Percentiles rank a stretch among this genome's conserved stretches.
Evolutionary conservation across 768 basidiomycete genomes (phyloP).

Genomic region (Solioccasus polychromus): DNA sequence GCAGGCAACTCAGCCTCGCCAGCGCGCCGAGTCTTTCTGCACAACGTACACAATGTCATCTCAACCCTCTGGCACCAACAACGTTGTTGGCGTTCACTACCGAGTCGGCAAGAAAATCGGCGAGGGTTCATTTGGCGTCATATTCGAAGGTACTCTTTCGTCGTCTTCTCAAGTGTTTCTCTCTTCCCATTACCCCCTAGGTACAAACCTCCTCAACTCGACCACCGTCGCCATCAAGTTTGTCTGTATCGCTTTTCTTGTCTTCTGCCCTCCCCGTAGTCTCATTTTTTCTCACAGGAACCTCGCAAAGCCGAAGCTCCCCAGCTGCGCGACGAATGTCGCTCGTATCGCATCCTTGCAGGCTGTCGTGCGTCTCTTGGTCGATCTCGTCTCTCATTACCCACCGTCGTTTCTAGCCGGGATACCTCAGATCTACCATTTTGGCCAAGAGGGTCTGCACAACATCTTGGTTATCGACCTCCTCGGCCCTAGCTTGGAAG

Average conservation of each 20-base stretch:
- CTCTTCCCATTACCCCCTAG: slow-evolving; percentile 39
- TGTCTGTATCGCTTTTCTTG: slow-evolving; percentile 53
- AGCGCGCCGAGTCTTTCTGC: slow-evolving; percentile 12
- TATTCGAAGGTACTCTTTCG: slow-evolving; percentile 68
- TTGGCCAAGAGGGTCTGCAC: slow-evolving; percentile 97
- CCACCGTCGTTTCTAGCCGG: slow-evolving; percentile 58
- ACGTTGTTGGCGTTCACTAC: slow-evolving; percentile 95
- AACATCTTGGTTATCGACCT: slow-evolving; percentile 99
- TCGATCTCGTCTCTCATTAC: slow-evolving; percentile 7
- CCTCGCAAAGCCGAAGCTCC: slow-evolving; percentile 95
- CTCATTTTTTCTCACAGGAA: slow-evolving; percentile 50
- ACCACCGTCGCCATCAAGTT: slow-evolving; percentile 99
- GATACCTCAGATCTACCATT: slow-evolving; percentile 99
- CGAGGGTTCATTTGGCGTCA: slow-evolving; percentile 97
- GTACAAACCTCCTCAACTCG: slow-evolving; percentile 96
- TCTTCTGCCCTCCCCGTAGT: neutral
- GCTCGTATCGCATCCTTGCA: slow-evolving; percentile 88
- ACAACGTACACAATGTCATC: slow-evolving; percentile 42
- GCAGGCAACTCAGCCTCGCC: slow-evolving; percentile 29
- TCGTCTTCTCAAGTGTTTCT: neutral
- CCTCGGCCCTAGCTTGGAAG: slow-evolving; percentile 93
- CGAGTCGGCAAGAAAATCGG: slow-evolving; percentile 99
- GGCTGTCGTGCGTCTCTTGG: slow-evolving; percentile 72
- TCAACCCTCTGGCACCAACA: slow-evolving; percentile 59
- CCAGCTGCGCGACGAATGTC: slow-evolving; percentile 96